phyloP scores from a whole-genome alignment of 495 filamentous ascomycete genomes.

The Neurospora hispaniola region DNA sequence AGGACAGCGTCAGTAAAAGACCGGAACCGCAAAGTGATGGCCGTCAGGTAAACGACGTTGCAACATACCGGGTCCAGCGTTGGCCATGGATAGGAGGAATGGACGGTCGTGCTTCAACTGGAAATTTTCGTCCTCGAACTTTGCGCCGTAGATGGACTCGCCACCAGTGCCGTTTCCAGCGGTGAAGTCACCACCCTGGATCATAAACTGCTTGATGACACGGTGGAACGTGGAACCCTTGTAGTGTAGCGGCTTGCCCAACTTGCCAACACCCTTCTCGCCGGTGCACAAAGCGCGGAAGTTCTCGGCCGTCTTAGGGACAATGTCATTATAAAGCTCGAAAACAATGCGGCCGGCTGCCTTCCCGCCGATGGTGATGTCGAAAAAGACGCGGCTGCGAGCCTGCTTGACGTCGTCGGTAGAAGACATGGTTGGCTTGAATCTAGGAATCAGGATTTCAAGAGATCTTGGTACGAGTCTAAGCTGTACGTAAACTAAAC shows the following conservation, averaged over 20 bases:
- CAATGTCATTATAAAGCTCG: conserved; percentile 82
- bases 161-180: conserved; percentile 88
- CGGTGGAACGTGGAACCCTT: conserved; percentile 90
- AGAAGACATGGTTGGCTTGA: conserved; percentile 20
- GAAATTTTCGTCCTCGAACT: conserved; percentile 98
- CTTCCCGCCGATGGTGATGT: conserved; percentile 67
- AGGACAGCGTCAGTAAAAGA: conserved; percentile 8
- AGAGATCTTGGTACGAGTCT: not conserved
- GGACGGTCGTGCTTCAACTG: conserved; percentile 86
- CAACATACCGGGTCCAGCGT: conserved; percentile 81
- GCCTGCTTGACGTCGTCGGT: conserved; percentile 27
- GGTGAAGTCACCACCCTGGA: conserved; percentile 98
- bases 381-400: conserved; percentile 76
- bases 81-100: conserved; percentile 94
- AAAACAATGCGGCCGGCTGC: conserved; percentile 65
- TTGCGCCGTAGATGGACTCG: conserved; percentile 95
- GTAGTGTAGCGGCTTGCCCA: conserved; percentile 83
- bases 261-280: conserved; percentile 72
- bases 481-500: not conserved
- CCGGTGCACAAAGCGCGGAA: conserved; percentile 94
- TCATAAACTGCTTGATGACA: conserved; percentile 97
- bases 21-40: not conserved
- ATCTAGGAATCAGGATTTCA: not conserved
- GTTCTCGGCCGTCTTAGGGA: conserved; percentile 92
- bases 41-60: not conserved